Conservation (phyloP, 2,329 filamentous ascomycete species). For the Fusarium temperatum region DNA sequence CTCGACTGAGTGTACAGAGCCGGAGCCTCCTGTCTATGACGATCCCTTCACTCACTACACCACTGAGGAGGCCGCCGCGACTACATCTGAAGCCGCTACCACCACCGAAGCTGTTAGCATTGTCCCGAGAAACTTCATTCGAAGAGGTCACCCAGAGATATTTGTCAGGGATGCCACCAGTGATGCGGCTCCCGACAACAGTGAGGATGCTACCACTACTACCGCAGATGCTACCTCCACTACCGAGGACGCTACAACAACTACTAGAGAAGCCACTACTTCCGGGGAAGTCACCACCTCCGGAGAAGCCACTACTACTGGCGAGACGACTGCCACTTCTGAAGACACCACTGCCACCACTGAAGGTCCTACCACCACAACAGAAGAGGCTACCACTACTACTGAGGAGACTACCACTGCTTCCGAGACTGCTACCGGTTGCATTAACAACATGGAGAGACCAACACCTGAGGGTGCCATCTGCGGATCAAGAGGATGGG, state of each 20-base stretch:
- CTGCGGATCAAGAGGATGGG: neutral
- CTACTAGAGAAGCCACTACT: neutral
- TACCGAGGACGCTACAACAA: neutral
- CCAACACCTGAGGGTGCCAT: neutral
- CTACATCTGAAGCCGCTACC: neutral
- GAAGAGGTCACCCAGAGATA: neutral
- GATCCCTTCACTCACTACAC: neutral
- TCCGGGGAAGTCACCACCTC: neutral
- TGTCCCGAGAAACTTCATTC: neutral
- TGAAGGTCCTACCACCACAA: neutral
- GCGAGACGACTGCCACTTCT: neutral
- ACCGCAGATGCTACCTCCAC: neutral
- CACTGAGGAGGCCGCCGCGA: neutral
- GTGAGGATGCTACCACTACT: neutral
- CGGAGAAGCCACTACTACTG: neutral
- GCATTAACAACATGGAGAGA: neutral
- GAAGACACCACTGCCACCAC: neutral
- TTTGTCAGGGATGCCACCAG: neutral
- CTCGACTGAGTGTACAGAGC: neutral
- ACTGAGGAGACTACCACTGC: neutral
- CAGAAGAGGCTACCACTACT: neutral
- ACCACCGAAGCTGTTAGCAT: neutral
- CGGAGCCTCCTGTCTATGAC: neutral
- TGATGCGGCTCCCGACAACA: neutral
- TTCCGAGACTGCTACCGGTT: neutral